phyloP scores from a whole-genome alignment of 148 eudicot genomes.

The Rhododendron ovatum region DNA sequence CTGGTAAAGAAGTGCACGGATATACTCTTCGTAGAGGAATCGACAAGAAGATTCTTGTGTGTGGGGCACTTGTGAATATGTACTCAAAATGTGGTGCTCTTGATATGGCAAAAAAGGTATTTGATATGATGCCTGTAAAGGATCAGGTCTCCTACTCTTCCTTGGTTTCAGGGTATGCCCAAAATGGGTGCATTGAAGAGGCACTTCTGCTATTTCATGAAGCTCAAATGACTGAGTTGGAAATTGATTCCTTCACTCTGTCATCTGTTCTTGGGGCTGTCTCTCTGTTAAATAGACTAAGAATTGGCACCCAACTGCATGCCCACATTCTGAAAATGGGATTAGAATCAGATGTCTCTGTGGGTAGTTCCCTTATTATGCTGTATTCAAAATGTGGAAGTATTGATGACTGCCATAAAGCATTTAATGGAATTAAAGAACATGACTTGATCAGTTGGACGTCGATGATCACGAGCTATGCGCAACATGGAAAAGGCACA shows the following conservation, averaged over 20 bases:
- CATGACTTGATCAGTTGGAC: conserved; percentile 85
- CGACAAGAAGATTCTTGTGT: conserved; percentile 23
- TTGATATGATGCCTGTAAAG: conserved; percentile 50
- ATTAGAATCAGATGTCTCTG: conserved; percentile 53
- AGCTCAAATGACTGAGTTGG: conserved; percentile 34
- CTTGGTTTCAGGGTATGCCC: conserved; percentile 72
- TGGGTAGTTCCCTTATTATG: conserved; percentile 64
- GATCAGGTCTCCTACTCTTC: conserved; percentile 64
- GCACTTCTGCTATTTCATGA: conserved; percentile 51
- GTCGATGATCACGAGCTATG: conserved; percentile 64
- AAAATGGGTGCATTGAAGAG: conserved; percentile 46
- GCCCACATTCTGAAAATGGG: conserved; percentile 44
- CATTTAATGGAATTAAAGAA: conserved; percentile 41
- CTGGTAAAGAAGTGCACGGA: conserved; percentile 76
- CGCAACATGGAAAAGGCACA: conserved; percentile 66
- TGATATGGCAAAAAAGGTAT: conserved; percentile 49
- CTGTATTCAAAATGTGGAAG: conserved; percentile 77
- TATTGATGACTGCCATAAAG: conserved; percentile 54
- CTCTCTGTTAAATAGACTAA: conserved; percentile 27
- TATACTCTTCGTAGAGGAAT: conserved; percentile 47
- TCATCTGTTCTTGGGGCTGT: conserved; percentile 62
- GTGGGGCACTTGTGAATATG: conserved; percentile 69
- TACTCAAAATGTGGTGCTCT: conserved; percentile 70
- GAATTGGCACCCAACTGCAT: conserved; percentile 59
- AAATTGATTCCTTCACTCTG: conserved; percentile 49